Base-by-base conservation (phyloP, 2,329 filamentous ascomycete species). In the Gliomastix tumulicola region DNA sequence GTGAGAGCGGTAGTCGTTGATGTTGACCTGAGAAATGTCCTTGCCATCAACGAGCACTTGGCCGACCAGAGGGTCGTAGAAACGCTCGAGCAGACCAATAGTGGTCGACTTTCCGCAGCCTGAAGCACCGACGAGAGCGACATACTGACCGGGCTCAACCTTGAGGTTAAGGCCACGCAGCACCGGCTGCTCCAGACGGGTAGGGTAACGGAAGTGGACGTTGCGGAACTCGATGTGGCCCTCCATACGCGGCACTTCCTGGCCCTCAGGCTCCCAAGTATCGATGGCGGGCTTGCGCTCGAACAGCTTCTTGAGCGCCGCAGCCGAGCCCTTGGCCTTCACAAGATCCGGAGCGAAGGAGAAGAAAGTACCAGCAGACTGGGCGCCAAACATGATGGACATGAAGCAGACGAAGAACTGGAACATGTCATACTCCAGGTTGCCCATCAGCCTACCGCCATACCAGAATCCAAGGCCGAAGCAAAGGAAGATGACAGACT, bases 51-150 rank as follows among this genome's bases (percentile, higher is more conserved):
- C 67, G 41, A 81, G 72, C 1, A 97, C 79, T 16, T 74, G 63
- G 16, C 92, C 92, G 21, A 75, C 75, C 21, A 96, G 85, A 0
- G 90, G 90, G 39, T 89, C 79, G 56, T 98, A 98, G 59, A 97
- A 97, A 15, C 92, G 79, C 62, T 97, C 90, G 2, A 97, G 80
- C 17, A 98, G 69, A 10, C 89, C 89, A 21, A 97, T 84, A 43
- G 97, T 89, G 0, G 92, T 97, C 50, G 84, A 90, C 63, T 97
- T 98, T 33, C 92, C 92, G 27, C 85, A 94, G 11, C 90, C 92
- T 10, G 90, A 97, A 1, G 90, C 87, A 40, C 92, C 92, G 7
- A 98, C 92, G 7, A 98, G 68, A 2, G 92, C 92, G 4, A 90
- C 95, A 15, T 84, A 88, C 65, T 95, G 94, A 16, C 90, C 89